A percentile compares a stretch with the other conserved stretches of the same genome.
Evolutionary conservation across 2,329 filamentous ascomycete species (phyloP).

Genomic region (Aspergillus uvarum): DNA sequence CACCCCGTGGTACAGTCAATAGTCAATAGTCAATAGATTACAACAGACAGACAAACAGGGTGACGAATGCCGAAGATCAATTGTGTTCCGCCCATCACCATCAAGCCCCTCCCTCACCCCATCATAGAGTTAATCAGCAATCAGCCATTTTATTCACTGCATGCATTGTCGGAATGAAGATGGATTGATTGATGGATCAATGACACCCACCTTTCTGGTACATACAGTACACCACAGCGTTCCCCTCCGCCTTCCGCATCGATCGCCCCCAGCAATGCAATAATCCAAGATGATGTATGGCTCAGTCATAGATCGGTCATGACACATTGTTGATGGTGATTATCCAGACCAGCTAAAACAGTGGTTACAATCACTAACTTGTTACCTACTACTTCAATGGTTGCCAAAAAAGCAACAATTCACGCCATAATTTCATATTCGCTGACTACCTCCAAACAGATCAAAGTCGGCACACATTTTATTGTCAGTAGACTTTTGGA

Average conservation of each 20-base stretch:
- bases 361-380: too few species aligned
- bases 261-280: neutral
- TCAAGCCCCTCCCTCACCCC: too few species aligned
- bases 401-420: too few species aligned
- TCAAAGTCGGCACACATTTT: neutral
- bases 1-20: too few species aligned
- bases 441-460: neutral
- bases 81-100: neutral
- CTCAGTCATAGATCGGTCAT: neutral
- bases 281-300: neutral
- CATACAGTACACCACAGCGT: neutral
- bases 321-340: neutral
- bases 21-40: neutral
- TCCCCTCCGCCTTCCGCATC: neutral
- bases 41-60: neutral
- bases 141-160: neutral
- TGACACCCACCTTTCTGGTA: neutral
- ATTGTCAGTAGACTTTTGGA: neutral
- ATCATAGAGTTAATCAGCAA: neutral
- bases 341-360: neutral
- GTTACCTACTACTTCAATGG: too few species aligned
- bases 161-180: neutral
- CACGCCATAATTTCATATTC: too few species aligned
- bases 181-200: neutral
- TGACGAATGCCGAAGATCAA: neutral